These are phyloP conservation scores for Eucalyptus pauciflora DNA, from an alignment of 345 rosid genomes.

Conservation along the genomic window DNA sequence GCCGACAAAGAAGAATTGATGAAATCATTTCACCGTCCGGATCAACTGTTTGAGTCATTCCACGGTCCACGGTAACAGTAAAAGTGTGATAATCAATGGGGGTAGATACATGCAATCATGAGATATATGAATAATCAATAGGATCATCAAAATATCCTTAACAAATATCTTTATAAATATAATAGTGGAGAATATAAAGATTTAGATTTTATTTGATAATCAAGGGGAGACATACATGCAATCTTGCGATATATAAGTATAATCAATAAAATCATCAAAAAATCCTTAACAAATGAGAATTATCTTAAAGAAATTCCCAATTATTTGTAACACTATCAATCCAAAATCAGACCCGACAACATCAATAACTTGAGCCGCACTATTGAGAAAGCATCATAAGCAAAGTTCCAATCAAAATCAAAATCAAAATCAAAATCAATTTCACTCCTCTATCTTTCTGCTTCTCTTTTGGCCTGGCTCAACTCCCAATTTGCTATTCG, in stretches of 20 bases:
- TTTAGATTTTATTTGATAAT: no score
- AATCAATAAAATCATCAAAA: no score
- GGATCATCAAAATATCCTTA: no score
- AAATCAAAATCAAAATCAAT: not conserved
- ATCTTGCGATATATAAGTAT: no score
- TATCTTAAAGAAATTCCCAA: not conserved
- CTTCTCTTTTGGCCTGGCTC: not conserved
- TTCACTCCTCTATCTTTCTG: not conserved
- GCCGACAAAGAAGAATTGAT: not conserved
- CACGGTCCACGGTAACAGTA: not conserved
- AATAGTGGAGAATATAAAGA: no score
- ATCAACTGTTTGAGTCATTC: not conserved
- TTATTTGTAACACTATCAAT: not conserved
- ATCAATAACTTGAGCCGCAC: not conserved
- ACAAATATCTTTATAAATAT: no score
- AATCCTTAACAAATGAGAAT: no score
- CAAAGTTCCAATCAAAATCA: not conserved
- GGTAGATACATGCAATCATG: rapidly evolving
- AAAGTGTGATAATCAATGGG: no score
- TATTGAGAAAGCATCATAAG: not conserved
- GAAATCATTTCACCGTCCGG: not conserved
- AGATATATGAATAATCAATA: no score
- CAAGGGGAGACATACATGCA: no score
- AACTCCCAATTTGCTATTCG: not conserved
- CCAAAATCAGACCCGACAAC: not conserved